Evolutionary conservation across 345 rosid species (phyloP).

Genomic region (Populus pruinosa): DNA sequence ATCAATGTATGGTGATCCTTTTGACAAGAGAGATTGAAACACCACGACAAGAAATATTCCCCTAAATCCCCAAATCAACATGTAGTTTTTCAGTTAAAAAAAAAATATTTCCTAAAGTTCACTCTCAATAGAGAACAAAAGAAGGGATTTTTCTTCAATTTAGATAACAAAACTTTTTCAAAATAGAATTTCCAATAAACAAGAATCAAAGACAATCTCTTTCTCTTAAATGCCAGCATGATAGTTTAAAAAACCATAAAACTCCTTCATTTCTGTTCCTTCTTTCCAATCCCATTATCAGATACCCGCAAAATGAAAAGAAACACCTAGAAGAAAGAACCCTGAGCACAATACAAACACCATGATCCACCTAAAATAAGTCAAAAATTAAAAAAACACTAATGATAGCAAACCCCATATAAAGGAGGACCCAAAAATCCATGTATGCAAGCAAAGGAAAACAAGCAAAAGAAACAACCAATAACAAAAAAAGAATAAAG

Average conservation of each 20-base stretch:
- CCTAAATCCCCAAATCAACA: not conserved
- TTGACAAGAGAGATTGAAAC: not conserved
- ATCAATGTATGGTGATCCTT: not conserved
- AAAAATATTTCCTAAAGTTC: not conserved
- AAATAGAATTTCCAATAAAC: not conserved
- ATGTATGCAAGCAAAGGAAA: slow-evolving; percentile 10
- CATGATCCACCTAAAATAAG: not conserved
- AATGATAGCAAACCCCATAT: not conserved
- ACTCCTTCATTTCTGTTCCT: not conserved
- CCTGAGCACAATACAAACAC: not conserved
- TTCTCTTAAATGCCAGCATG: not conserved
- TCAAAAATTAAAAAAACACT: slow-evolving; percentile 4
- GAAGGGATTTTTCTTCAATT: not conserved
- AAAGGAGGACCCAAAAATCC: slow-evolving; percentile 6
- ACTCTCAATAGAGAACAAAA: not conserved
- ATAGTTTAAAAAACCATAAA: not conserved
- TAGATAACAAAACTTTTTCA: not conserved
- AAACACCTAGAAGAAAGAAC: not conserved
- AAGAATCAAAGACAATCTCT: not conserved
- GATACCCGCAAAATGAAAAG: not conserved
- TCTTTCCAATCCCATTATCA: not conserved
- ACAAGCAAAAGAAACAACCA: not conserved
- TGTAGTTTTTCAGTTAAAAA: not conserved
- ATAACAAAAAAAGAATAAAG: not conserved
- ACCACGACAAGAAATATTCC: not conserved